These are phyloP conservation scores for Musa balbisiana DNA, from an alignment of 202 grass and related monocot species.

Conservation along the genomic window DNA sequence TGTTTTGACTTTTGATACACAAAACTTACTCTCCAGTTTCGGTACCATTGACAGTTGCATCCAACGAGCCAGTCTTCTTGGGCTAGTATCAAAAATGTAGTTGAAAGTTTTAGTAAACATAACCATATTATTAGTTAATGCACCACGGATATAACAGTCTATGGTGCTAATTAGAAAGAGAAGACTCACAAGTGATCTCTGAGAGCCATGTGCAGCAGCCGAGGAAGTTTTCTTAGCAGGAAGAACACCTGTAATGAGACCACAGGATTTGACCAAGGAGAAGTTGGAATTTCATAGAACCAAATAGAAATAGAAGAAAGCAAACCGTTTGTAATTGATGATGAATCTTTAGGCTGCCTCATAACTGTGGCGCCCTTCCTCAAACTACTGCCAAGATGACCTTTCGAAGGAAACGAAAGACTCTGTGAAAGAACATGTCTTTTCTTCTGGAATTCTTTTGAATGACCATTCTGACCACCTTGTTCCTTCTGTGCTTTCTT, in stretches of 20 bases:
- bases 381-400: not conserved
- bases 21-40: conserved; percentile 48
- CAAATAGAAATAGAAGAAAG: conserved; percentile 1
- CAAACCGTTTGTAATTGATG: conserved; percentile 24
- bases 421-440: conserved; percentile 51
- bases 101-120: conserved; percentile 16
- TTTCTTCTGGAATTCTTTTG: conserved; percentile 25
- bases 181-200: conserved; percentile 55
- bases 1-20: not conserved
- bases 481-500: conserved; percentile 49
- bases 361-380: conserved; percentile 26
- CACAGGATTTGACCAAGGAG: no score
- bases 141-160: no score
- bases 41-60: conserved; percentile 35
- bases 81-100: conserved; percentile 32
- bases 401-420: conserved; percentile 46
- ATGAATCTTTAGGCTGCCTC: conserved; percentile 42
- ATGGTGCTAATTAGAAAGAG: no score
- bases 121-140: not conserved
- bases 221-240: conserved; percentile 30
- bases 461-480: conserved; percentile 7
- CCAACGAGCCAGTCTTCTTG: conserved; percentile 57
- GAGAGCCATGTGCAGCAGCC: conserved; percentile 11
- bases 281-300: not conserved
- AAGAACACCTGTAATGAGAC: conserved; percentile 33